Base-by-base conservation (phyloP, 1,139 yeast genomes). In the Nakaseomyces uthaithaninus region DNA sequence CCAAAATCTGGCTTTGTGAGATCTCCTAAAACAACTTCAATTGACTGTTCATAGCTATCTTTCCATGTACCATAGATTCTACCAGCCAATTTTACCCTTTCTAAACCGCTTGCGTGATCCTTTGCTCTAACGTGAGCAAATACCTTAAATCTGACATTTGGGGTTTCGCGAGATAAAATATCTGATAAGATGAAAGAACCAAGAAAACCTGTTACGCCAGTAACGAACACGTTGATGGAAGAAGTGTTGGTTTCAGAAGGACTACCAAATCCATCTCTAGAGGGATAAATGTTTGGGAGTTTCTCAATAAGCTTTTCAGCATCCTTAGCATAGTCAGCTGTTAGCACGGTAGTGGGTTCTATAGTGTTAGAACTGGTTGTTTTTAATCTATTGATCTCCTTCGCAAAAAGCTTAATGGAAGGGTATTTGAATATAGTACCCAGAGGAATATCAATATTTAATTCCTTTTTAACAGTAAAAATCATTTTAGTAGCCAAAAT, bases 401-500 rank as follows among this genome's bases (percentile, higher is more conserved):
- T 65, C 19, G 97, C 85, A 64, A 91, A 87, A 1, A 72, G 75
- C 49, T 75, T 75, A 46, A 91, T 74, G 0, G 96, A 84, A 43
- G 98, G 96, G 56, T 78, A 75, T 58, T 83, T 82, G 72, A 87
- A 91, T 47, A 93, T 82, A 10, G 83, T 77, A 2, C 95, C 95
- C 49, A 91, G 69, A 25, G 98, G 97, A 40, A 91, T 69, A 46
- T 86, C 95, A 33, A 87, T 74, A 37, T 76, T 72, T 45, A 89
- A 68, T 51, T 72, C 74, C 67, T 83, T 82, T 61, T 96, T 76
- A 50, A 91, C 74, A 52, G 84, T 91, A 55, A 91, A 91, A 49
- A 91, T 91, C 96, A 93, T 87, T 61, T 94, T 75, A 0, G 99
- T 93, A 9, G 97, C 98, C 50, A 91, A 69, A 53, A 93, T 89